A percentile compares a stretch with the other conserved stretches of the same genome.
These are phyloP conservation scores for Cicer chorassanicum DNA, from an alignment of 306 rosid genomes.

Conservation along the genomic window DNA sequence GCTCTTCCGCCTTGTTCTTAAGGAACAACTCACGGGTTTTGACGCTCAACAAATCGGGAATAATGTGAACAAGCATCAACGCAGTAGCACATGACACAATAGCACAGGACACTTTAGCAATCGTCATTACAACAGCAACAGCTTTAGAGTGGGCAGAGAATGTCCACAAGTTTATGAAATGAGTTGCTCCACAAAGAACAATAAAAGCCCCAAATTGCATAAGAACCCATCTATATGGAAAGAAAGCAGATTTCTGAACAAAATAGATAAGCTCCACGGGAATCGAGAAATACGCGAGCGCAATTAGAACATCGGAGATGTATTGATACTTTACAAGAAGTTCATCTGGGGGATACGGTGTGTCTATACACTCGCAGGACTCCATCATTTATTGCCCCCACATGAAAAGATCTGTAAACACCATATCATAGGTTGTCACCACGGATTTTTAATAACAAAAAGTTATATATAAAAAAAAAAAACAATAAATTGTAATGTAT, in stretches of 20 bases:
- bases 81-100: conserved; percentile 92
- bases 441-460: conserved; percentile 5
- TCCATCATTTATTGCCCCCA: conserved; percentile 59
- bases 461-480: too few relatives aligned
- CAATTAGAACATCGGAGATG: conserved; percentile 82
- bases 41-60: conserved; percentile 86
- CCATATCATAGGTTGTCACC: conserved; percentile 11
- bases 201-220: conserved; percentile 97
- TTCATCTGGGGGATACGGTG: conserved; percentile 85
- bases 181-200: conserved; percentile 95
- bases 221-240: conserved; percentile 97
- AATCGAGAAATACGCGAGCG: conserved; percentile 91
- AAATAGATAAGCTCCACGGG: conserved; percentile 93
- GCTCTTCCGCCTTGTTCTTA: conserved; percentile 85
- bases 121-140: conserved; percentile 81
- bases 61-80: conserved; percentile 90
- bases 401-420: conserved; percentile 53
- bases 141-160: conserved; percentile 75
- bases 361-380: conserved; percentile 81
- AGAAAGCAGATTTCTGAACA: conserved; percentile 86
- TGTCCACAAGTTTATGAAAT: conserved; percentile 91
- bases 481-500: neutral
- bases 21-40: conserved; percentile 79
- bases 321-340: conserved; percentile 93
- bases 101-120: conserved; percentile 82